Base-by-base conservation (phyloP, 768 basidiomycete genomes). In the Wakefieldia striispora region DNA sequence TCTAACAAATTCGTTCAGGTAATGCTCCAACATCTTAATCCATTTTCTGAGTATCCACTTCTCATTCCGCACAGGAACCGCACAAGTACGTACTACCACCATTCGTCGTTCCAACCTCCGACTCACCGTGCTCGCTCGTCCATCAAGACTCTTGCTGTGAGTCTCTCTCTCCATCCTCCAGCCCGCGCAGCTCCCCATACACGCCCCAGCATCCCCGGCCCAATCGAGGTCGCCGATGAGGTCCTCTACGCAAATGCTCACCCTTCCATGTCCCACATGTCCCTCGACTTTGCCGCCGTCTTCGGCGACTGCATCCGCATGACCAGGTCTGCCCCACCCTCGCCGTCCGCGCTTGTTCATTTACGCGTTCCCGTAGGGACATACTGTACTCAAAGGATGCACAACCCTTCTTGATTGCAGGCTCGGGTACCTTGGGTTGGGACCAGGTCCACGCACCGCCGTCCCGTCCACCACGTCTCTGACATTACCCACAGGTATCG, bases 361-460 rank as follows among this genome's bases (percentile, higher is more conserved):
- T 13, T 2, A 11, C 39, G 7, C 12, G 11, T 2, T 10, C 2
- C 2, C 45, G 36, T 55, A 86, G 89, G 53, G 74, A 89, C 47
- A 84, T 97, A 7, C 70, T 98, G 19, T 84, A 83, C 64, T 86
- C 95, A 26, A 78, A 82, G 47, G 72, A 75, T 20, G 89, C 79
- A 0, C 97, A 98, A 63, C 91, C 93, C 0, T 93, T 99, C 76
- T 71, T 99, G 60, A 88, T 98, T 54, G 85, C 94, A 23, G 97
- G 97, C 2, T 90, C 86, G 47, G 97, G 97, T 14, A 98, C 97
- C 2, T 77, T 99, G 29, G 97, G 97, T 24, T 98, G 95, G 94
- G 95, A 97, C 67, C 88, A 91, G 80, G 89, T 79, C 38, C 55
- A 78, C 63, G 19, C 17, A 6, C 17, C 37, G 19, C 20, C 20